Evolutionary conservation across 2,329 filamentous ascomycete species (phyloP).

Genomic region (Fusarium begoniae): DNA sequence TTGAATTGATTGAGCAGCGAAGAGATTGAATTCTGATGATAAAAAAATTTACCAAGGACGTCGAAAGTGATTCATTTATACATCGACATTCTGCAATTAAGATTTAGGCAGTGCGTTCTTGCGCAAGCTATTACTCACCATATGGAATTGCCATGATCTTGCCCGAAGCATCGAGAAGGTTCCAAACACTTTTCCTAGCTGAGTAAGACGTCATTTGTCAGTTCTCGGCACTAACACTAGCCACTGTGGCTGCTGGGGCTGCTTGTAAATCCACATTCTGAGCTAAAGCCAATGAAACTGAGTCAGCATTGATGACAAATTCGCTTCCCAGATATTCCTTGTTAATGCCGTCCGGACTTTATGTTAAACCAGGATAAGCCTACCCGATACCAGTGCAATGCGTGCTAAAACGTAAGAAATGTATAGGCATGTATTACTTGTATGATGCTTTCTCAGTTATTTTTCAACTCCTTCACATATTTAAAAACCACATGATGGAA

Average conservation of each 20-base stretch:
- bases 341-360: neutral
- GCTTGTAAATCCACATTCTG: neutral
- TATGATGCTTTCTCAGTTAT: no score
- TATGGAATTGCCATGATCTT: neutral
- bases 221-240: neutral
- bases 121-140: conserved; percentile 12
- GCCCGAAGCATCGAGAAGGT: conserved; percentile 7
- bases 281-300: neutral
- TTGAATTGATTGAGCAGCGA: neutral
- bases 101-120: neutral
- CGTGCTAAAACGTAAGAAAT: no score
- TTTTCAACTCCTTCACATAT: no score
- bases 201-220: conserved; percentile 15
- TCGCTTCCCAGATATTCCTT: neutral
- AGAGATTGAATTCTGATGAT: conserved; percentile 1
- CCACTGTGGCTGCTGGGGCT: neutral
- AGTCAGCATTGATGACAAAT: neutral
- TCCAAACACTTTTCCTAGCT: neutral
- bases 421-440: accelerated
- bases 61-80: conserved; percentile 3
- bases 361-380: neutral
- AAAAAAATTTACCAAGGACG: neutral
- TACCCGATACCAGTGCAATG: neutral
- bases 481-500: no score
- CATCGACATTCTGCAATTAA: accelerated